These are phyloP conservation scores for Colletotrichum ledebouriae DNA, from an alignment of 2,329 filamentous ascomycete species.

Conservation along the genomic window DNA sequence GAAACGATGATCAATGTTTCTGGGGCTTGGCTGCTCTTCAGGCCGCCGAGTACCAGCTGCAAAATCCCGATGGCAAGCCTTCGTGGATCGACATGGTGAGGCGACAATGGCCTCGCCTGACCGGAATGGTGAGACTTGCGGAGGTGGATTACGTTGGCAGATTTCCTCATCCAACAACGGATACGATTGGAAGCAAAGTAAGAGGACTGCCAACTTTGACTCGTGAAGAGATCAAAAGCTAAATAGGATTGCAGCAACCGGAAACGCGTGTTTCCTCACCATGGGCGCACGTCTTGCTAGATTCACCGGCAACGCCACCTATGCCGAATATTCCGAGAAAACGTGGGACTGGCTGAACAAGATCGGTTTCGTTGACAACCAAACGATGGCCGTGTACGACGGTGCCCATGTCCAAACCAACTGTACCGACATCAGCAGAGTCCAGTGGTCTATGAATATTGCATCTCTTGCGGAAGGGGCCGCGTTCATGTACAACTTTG, in stretches of 20 bases:
- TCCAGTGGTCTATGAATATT: conserved; percentile 68
- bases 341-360: conserved; percentile 68
- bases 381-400: conserved; percentile 71
- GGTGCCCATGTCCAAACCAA: conserved; percentile 64
- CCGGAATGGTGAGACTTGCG: conserved; percentile 68
- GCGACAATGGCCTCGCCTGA: conserved; percentile 58
- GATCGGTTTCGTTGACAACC: conserved; percentile 64
- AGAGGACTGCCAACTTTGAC: background rate
- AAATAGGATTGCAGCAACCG: conserved; percentile 48
- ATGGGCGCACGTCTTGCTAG: conserved; percentile 70
- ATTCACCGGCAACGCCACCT: conserved; percentile 70
- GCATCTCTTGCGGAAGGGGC: conserved; percentile 67
- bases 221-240: background rate
- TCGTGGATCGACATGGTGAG: conserved; percentile 67
- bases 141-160: conserved; percentile 77
- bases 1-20: conserved; percentile 73
- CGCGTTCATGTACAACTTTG: conserved; percentile 70
- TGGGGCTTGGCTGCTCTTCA: conserved; percentile 70
- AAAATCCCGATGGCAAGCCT: conserved; percentile 57
- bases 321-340: conserved; percentile 67
- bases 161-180: conserved; percentile 73
- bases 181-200: conserved; percentile 74
- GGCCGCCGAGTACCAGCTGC: conserved; percentile 68
- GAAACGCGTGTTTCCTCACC: conserved; percentile 65
- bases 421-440: conserved; percentile 65